Evolutionary conservation across 2,329 filamentous ascomycete genomes (phyloP), one percentile per base, ranked within the genome.

Genomic region (Lachnellula cervina): DNA sequence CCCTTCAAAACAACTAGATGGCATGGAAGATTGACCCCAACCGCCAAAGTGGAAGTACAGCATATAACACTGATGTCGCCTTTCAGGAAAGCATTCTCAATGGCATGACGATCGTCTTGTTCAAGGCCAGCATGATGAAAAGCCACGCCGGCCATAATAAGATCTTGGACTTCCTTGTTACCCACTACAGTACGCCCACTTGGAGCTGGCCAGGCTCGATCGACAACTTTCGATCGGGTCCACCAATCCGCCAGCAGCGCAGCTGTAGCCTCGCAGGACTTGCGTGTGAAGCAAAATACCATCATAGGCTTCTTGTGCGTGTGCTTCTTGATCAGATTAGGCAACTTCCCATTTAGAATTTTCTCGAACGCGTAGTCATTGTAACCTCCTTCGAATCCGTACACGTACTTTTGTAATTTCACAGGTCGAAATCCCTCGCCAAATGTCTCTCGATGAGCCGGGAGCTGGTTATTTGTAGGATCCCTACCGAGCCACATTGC

Each of bases 1-100:
- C 89, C 88, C 69, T 95, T 95, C 54, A 96, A 80, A 9, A 95
- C 83, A 4, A 92, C 89, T 3, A 92, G 81, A 67, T 94, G 87
- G 58, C 89, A 91, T 9, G 90, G 90, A 9, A 95, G 72, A 66
- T 96, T 96, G 32, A 96, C 81, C 0, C 90, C 90, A 13, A 94
- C 86, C 1, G 90, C 89, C 17, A 96, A 75, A 0, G 90, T 96
- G 0, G 89, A 92, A 0, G 90, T 96, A 68, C 89, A 94, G 70
- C 90, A 95, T 51, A 96, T 91, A 34, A 95, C 83, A 60, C 77
- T 85, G 56, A 95, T 79, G n/a, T 89, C 77, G 0, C 89, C 87
- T 17, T 81, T 74, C 4, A 90, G 72, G 62, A 87, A 96, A 0
- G 78, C 80, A 45, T 78, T 78, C 66, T 94, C 89, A 17, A 95